Base-by-base conservation (phyloP, 2,329 filamentous ascomycete species). In the Hypomyces perniciosus region DNA sequence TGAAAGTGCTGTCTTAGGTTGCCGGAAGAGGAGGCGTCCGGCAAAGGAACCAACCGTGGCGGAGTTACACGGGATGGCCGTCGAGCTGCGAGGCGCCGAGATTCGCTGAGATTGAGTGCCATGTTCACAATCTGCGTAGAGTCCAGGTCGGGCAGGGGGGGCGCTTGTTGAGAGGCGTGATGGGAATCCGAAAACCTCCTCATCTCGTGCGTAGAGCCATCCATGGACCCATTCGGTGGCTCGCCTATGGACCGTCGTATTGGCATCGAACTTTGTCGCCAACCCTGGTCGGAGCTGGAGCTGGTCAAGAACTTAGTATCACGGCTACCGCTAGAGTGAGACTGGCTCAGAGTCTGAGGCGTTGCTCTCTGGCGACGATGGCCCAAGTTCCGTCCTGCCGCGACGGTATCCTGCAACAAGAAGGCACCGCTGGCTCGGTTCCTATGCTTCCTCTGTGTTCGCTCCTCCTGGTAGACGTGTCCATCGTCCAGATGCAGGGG, bases 71-170 rank as follows among this genome's bases (percentile, higher is more conserved):
- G 81, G 50, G 62, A 80, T 66, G 65, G 83, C 67, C 72, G 78
- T 68, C 74, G 80, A 66, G 72, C 81, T 54, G 75, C 87, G 69
- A 77, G 77, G 62, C 82, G 81, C 57, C 83, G 81, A 62, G 85
- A 88, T 67, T 96, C 90, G 71, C 88, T 95, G 45, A 97, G 70
- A 57, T 86, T 93, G 59, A 97, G 71, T 1, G 92, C 92, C 80
- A 97, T 88, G 62, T 90, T 90, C 39, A 97, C 90, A 56, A 97
- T 95, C 67, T 96, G 88, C 4, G 86, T 82, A 6, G 91, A 86
- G 62, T 96, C 91, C 53, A 86, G 77, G 60, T 90, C 83, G 20
- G 87, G 65, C 5, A 67, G 59, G 10, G 64, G 44, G 6, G 54
- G 46, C 27, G 47, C 53, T 12, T 55, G 54, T 28, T 59, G 62